These are phyloP conservation scores for Kickxella alabastrina DNA, from an alignment of 192 early-diverging fungal species.

Conservation along the genomic window DNA sequence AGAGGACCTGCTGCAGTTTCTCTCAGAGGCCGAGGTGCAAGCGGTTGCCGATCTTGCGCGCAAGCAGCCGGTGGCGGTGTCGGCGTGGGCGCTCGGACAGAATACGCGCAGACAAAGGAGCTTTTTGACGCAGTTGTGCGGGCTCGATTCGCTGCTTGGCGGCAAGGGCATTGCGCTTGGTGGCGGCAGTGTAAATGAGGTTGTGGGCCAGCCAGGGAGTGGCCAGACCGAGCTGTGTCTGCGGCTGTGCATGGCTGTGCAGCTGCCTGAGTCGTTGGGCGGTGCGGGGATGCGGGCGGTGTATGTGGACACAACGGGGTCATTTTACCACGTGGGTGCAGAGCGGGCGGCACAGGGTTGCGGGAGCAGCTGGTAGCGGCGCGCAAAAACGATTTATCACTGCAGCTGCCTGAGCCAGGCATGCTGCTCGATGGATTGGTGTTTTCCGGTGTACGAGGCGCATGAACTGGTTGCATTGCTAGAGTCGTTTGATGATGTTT, in stretches of 20 bases:
- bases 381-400: neutral
- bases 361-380: no score
- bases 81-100: conserved; percentile 11
- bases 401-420: neutral
- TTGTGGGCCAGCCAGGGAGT: conserved; percentile 15
- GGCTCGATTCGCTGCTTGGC: conserved; percentile 20
- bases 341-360: neutral
- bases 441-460: conserved; percentile 28
- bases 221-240: conserved; percentile 21
- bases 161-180: conserved; percentile 9
- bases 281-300: conserved; percentile 6
- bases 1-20: conserved; percentile 4
- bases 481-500: conserved; percentile 12
- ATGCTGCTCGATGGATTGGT: conserved; percentile 7
- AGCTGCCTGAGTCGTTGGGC: conserved; percentile 5
- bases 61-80: neutral
- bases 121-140: conserved; percentile 11
- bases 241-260: conserved; percentile 18
- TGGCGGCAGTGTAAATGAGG: conserved; percentile 12
- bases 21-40: conserved; percentile 1
- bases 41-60: neutral
- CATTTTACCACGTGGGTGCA: conserved; percentile 17
- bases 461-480: conserved; percentile 32
- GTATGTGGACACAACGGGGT: conserved; percentile 20
- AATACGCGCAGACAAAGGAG: conserved; percentile 6